Evolutionary conservation across 305 asterid genomes (phyloP).

Genomic region (Lippia alba): DNA sequence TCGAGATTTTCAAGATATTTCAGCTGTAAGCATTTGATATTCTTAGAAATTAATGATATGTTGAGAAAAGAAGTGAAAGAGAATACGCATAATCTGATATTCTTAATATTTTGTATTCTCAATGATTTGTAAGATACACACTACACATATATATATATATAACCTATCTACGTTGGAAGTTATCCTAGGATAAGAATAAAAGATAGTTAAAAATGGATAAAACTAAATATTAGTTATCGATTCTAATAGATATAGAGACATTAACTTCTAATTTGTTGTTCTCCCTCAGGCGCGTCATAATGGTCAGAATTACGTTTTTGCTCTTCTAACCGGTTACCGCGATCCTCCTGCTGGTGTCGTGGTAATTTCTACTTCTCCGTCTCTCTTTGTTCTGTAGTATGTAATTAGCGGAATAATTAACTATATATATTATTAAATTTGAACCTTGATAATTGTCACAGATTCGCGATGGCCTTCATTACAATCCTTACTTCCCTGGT

Average conservation of each 20-base stretch:
- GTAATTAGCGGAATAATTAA: neutral
- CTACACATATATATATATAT: too few species aligned
- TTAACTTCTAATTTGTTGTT: conserved; percentile 23
- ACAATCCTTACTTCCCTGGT: conserved; percentile 71
- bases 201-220: too few species aligned
- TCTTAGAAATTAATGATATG: too few species aligned
- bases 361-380: conserved; percentile 41
- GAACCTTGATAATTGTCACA: conserved; percentile 28
- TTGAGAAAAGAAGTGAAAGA: too few species aligned
- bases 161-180: too few species aligned
- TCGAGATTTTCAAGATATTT: conserved; percentile 14
- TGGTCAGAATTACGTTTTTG: conserved; percentile 72
- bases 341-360: conserved; percentile 83
- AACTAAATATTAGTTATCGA: too few species aligned
- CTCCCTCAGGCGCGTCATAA: conserved; percentile 70
- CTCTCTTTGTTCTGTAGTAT: conserved; percentile 4
- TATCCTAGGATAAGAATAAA: too few species aligned
- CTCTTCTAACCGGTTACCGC: conserved; percentile 73
- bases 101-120: too few species aligned
- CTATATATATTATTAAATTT: neutral
- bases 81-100: too few species aligned
- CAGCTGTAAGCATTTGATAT: neutral
- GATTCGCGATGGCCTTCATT: conserved; percentile 73
- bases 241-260: too few species aligned
- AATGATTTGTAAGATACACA: too few species aligned